Evolutionary conservation across 2,329 filamentous ascomycete species (phyloP), one percentile per base, ranked within the genome.

Genomic region (Botrytis fragariae): DNA sequence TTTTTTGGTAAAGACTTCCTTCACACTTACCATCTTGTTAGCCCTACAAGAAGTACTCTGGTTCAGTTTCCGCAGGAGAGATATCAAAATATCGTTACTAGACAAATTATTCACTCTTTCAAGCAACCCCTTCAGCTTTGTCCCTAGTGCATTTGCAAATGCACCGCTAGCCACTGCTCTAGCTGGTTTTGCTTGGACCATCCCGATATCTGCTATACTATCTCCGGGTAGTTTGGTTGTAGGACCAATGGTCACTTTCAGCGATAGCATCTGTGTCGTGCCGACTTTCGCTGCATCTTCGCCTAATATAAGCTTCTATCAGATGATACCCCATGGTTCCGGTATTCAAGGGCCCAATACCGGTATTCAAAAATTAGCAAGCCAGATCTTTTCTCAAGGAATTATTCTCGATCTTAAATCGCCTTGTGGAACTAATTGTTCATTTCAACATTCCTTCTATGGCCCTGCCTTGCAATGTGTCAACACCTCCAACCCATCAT

Each of bases 331-430:
- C 29, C 37, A 42, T 39, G 37, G 25, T 18, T 64, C 39, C 25
- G 37, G 39, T 64, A 64, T 64, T 4, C 61, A 64, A 22, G 61
- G 61, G n/a, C 39, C 61, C 4, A 64, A 64, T 22, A 29, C 61
- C 3, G 61, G 61, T 8, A 64, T 64, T 32, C 39, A 64, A 45
- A 64, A 64, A 29, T 42, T 64, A 44, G 39, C 61, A 32, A 64
- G 39, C 29, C 61, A 64, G n/a, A 64, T 64, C n/a, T 64, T 64
- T 22, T 39, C 61, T 20, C 61, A 64, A 32, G 61, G 61, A 32
- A 32, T 29, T 2, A 32, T 64, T 18, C 29, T 64, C 1, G 9
- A 44, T 29, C 5, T 10, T 14, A 12, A 7, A 14, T 64, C 61
- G 5, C 61, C 61, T 42, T 64, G 39, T 42, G 61, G 61, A 45